phyloP scores from a whole-genome alignment of 306 rosid genomes.

The Medicago lupulina region DNA sequence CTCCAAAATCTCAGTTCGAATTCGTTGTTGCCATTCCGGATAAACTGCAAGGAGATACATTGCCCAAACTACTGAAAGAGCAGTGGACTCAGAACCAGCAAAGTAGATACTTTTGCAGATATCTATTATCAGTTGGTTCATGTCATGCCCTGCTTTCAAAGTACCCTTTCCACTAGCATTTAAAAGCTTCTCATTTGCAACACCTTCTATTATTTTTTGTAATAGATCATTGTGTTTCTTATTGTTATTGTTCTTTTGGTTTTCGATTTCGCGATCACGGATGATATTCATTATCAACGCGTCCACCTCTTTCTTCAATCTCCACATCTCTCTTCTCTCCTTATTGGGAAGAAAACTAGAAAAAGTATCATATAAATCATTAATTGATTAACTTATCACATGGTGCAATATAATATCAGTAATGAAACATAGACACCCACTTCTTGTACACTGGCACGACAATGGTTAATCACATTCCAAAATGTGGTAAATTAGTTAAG shows the following conservation, averaged over 20 bases:
- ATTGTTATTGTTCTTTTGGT: constrained; percentile 3
- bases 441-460: too few species aligned
- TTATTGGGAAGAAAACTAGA: constrained; percentile 44
- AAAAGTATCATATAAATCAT: constrained; percentile 7
- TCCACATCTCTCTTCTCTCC: constrained; percentile 40
- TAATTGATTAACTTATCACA: not conserved
- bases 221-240: constrained; percentile 37
- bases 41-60: constrained; percentile 36
- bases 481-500: too few species aligned
- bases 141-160: not conserved
- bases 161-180: not conserved
- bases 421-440: too few species aligned
- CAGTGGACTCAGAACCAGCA: constrained; percentile 45
- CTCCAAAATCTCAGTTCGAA: constrained; percentile 42
- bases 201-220: constrained; percentile 39
- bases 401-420: too few species aligned
- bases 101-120: constrained; percentile 48
- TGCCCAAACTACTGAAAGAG: constrained; percentile 44
- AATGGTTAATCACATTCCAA: too few species aligned
- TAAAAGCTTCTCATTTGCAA: not conserved
- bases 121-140: constrained; percentile 34
- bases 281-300: constrained; percentile 31
- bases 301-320: constrained; percentile 45
- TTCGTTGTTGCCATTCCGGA: constrained; percentile 46
- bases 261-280: constrained; percentile 27